These are phyloP conservation scores for Moricandia moricandioides DNA, from an alignment of 345 rosid species.

Conservation along the genomic window DNA sequence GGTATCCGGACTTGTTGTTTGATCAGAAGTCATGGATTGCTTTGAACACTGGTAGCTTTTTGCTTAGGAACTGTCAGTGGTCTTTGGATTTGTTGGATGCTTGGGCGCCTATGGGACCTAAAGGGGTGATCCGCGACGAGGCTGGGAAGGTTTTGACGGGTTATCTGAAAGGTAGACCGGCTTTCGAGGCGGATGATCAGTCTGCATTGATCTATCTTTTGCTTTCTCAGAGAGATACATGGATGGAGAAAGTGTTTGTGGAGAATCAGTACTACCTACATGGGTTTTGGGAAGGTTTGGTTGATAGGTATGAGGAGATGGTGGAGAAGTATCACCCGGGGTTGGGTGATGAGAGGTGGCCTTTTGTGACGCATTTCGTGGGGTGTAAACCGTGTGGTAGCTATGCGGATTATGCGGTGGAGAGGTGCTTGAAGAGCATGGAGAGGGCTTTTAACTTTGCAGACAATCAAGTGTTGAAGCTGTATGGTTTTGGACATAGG, in stretches of 20 bases:
- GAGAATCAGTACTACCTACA: conserved; percentile 92
- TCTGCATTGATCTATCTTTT: conserved; percentile 85
- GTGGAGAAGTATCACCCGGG: conserved; percentile 94
- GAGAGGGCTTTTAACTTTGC: conserved; percentile 95
- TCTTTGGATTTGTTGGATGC: conserved; percentile 89
- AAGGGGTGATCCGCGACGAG: conserved; percentile 45
- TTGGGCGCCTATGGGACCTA: conserved; percentile 97
- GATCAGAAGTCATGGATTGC: conserved; percentile 96
- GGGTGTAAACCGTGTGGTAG: conserved; percentile 98
- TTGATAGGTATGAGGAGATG: conserved; percentile 94
- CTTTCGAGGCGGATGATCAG: conserved; percentile 93
- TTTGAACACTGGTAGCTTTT: conserved; percentile 85
- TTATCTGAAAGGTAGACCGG: conserved; percentile 48
- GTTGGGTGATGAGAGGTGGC: conserved; percentile 97
- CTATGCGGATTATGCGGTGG: conserved; percentile 89
- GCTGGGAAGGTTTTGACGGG: too few species aligned
- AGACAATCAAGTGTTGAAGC: conserved; percentile 86
- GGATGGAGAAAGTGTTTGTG: conserved; percentile 86
- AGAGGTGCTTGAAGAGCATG: conserved; percentile 83
- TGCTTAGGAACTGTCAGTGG: conserved; percentile 93
- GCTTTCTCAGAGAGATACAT: conserved; percentile 71
- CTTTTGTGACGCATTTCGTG: conserved; percentile 91
- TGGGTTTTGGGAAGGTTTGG: conserved; percentile 92
- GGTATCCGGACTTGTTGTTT: conserved; percentile 82
- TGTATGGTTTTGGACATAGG: conserved; percentile 83